A percentile compares a stretch with the other conserved stretches of the same genome.
These are phyloP conservation scores for Solanum pinnatisectum DNA, from an alignment of 257 asterid genomes.

Conservation along the genomic window DNA sequence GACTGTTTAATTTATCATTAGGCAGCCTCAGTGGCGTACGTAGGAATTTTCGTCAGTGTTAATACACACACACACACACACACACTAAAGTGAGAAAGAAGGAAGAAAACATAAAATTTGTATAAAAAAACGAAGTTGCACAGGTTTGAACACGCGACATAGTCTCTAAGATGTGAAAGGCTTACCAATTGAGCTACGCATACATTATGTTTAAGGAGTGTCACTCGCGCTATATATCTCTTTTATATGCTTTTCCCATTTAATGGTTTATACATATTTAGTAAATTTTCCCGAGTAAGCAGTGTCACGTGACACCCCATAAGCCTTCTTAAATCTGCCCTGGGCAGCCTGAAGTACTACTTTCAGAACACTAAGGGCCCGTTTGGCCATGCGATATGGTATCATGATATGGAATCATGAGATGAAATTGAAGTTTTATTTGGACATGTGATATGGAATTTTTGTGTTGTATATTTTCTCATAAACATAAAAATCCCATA, in stretches of 20 bases:
- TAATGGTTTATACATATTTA: too few relatives aligned
- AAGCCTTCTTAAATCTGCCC: not conserved
- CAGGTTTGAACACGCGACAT: not conserved
- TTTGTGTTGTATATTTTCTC: too few relatives aligned
- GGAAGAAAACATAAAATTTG: too few relatives aligned
- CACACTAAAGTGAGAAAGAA: too few relatives aligned
- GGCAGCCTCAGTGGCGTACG: not conserved
- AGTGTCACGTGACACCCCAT: not conserved
- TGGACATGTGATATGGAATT: too few relatives aligned
- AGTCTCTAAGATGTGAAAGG: not conserved
- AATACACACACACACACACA: rapidly evolving
- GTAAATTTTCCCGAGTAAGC: not conserved
- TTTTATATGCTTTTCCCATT: not conserved
- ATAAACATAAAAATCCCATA: too few relatives aligned
- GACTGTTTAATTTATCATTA: not conserved
- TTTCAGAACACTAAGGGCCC: not conserved
- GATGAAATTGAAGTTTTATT: too few relatives aligned
- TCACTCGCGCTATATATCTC: not conserved
- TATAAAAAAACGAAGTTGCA: not conserved
- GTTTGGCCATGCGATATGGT: too few relatives aligned
- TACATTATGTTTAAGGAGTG: not conserved
- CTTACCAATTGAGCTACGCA: not conserved
- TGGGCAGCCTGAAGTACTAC: not conserved
- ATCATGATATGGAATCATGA: too few relatives aligned
- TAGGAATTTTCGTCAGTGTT: not conserved